Base-by-base conservation (phyloP, 495 filamentous ascomycete genomes). In the Neurospora terricola region DNA sequence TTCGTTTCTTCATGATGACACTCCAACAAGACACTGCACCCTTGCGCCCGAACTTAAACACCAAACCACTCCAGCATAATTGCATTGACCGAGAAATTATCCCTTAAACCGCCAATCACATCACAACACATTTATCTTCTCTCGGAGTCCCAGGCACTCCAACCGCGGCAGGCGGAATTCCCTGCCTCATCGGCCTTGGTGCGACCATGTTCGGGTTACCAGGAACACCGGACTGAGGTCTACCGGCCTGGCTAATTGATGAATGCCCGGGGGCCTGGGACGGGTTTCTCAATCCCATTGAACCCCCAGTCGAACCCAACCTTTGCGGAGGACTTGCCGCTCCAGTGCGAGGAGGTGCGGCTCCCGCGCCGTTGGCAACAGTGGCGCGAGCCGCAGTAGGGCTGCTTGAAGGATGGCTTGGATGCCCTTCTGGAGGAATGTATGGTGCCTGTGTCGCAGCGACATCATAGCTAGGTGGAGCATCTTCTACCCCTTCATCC, bases 401-500 rank as follows among this genome's bases (percentile, higher is more conserved):
- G 30, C 75, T 84, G 70, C 85, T 85, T n/a, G 77, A 77, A 43
- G 88, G 85, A 77, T 86, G 85, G 37, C 83, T 84, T 0, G 91
- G 88, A 73, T 89, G 87, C 21, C 87, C 84, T 27, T 81, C 78
- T 0, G 91, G 90, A 5, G 91, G 90, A 12, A 89, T 82, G 74
- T 93, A 94, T 7, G 87, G 86, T 8, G 84, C 86, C 69, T 86
- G 85, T 38, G 85, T 88, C 0, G 91, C 87, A 9, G 92, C 91
- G 83, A 94, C 91, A 81, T 96, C 93, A 78, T 97, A 97, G 16
- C 88, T 90, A 7, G 93, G 93, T 12, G 92, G 93, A 4, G 91
- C 90, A 1, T 87, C 89, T 69, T 90, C 88, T 4, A 88, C 84
- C 7, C 83, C 86, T n/a, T 85, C 83, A 23, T 86, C 83, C 21